Conservation (phyloP, 495 filamentous ascomycete species). For the Hyaloscypha variabilis region DNA sequence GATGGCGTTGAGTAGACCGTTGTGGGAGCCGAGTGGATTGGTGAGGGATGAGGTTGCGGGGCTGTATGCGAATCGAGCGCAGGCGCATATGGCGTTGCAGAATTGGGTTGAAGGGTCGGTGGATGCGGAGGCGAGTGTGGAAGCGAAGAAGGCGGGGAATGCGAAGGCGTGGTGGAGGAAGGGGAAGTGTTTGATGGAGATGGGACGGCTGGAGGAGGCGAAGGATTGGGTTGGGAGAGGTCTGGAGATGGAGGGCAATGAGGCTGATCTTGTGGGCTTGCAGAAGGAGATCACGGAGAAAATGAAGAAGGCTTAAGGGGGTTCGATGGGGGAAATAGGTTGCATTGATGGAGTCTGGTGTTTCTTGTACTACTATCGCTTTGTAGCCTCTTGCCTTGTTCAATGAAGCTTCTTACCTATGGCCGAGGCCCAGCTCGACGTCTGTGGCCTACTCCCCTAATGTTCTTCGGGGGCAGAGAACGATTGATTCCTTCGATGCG, state of each 20-base stretch:
- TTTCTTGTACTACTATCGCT: not conserved
- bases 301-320: conserved; percentile 30
- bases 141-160: conserved; percentile 83
- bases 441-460: not conserved
- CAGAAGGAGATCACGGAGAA: conserved; percentile 67
- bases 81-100: conserved; percentile 80
- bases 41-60: conserved; percentile 80
- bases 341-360: conserved; percentile 9
- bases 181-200: conserved; percentile 83
- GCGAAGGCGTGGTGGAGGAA: conserved; percentile 93
- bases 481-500: not conserved
- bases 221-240: conserved; percentile 69
- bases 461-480: not conserved
- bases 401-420: not conserved
- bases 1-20: conserved; percentile 80
- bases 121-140: conserved; percentile 88
- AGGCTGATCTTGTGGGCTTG: conserved; percentile 68
- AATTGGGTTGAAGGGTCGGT: conserved; percentile 80
- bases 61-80: conserved; percentile 84
- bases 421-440: not conserved
- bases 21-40: conserved; percentile 83
- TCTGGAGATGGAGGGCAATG: conserved; percentile 82
- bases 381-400: not conserved
- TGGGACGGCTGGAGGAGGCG: conserved; percentile 85
- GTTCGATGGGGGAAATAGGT: not conserved